Evolutionary conservation across 495 filamentous ascomycete species (phyloP), one percentile per base, ranked within the genome.

Genomic region (Penicillium canariense): DNA sequence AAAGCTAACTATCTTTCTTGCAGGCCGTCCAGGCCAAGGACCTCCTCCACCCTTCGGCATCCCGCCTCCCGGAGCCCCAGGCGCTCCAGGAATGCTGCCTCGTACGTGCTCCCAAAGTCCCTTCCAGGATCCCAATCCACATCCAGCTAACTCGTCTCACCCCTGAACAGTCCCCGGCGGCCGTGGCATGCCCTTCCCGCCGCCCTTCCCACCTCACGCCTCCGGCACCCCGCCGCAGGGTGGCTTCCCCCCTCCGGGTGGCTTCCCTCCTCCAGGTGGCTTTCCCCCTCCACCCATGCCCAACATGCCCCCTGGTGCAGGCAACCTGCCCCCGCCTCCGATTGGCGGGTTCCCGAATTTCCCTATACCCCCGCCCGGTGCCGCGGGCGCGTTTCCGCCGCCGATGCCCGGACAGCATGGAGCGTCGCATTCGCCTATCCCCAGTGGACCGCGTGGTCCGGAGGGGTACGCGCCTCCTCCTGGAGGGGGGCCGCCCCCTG

Each of bases 181-280:
- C 42, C 79, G 81, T 46, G 79, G 84, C 12, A 82, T 86, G 0
- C 86, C 86, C 4, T 90, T 92, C 66, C 83, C 84, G 11, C 81
- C 82, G 8, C 80, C 77, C 0, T 76, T 78, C 70, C 73, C 75
- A 10, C 54, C 63, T n/a, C 50, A 65, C 31, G 65, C 68, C 35
- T 39, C 66, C 34, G 74, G 71, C 31, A 72, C 75, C 35, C 65
- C 70, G 36, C 59, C 65, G 42, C 54, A 59, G 26, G 63, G 63
- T 34, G 57, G 48, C 28, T 62, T 62, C 23, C 60, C 63, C 18
- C 61, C 62, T 9, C 64, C 68, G n/a, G n/a, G n/a, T n/a, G n/a
- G n/a, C n/a, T n/a, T n/a, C n/a, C n/a, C n/a, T n/a, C n/a, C n/a
- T n/a, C n/a, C n/a, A n/a, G n/a, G n/a, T n/a, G n/a, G n/a, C n/a